A percentile compares a stretch with the other conserved stretches of the same genome.
Conservation (phyloP, 805 yeast genomes). For the Pichia eremophila region DNA sequence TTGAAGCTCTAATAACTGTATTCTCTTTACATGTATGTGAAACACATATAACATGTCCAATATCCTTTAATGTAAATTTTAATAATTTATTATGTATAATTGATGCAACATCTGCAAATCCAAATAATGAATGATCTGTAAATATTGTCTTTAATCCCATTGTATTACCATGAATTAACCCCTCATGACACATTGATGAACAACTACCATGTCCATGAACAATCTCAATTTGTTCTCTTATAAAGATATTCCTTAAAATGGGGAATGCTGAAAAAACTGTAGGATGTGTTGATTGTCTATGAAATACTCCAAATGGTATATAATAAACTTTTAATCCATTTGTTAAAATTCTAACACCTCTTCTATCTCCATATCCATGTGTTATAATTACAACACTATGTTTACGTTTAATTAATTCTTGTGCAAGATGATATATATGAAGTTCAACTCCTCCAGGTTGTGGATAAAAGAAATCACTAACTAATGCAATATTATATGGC, state of each 20-base stretch:
- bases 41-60: constrained; percentile 93
- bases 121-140: constrained; percentile 94
- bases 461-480: constrained; percentile 95
- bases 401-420: constrained; percentile 67
- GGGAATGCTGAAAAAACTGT: constrained; percentile 87
- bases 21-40: constrained; percentile 95
- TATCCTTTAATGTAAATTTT: constrained; percentile 74
- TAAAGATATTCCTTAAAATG: constrained; percentile 68
- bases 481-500: constrained; percentile 36
- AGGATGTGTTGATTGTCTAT: constrained; percentile 80
- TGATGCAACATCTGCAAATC: constrained; percentile 78
- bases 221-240: constrained; percentile 78
- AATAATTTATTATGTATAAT: constrained; percentile 80
- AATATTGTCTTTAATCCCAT: constrained; percentile 90
- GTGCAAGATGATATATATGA: constrained; percentile 86
- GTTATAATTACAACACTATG: constrained; percentile 83
- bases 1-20: constrained; percentile 76
- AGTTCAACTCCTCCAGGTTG: constrained; percentile 98
- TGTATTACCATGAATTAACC: constrained; percentile 81
- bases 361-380: constrained; percentile 76
- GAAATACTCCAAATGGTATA: constrained; percentile 72
- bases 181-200: constrained; percentile 81
- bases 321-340: constrained; percentile 92
- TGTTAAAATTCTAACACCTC: constrained; percentile 74
- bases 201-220: constrained; percentile 95